These are phyloP conservation scores for Candida ipomoeae DNA, from an alignment of 805 yeast genomes.

Conservation along the genomic window DNA sequence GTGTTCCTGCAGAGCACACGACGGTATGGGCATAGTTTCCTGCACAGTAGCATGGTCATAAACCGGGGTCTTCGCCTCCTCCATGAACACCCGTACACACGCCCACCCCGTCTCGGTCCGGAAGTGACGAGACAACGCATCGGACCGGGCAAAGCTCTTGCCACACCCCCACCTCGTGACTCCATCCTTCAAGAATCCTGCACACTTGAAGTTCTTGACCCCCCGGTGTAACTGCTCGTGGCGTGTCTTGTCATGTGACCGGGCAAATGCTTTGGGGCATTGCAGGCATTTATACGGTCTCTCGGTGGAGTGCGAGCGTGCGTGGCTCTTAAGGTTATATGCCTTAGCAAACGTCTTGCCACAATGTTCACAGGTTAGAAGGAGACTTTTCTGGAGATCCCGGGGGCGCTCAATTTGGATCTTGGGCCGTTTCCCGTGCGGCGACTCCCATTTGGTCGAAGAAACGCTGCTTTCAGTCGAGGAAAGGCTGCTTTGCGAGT, in stretches of 20 bases:
- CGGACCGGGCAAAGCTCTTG: constrained; percentile 68
- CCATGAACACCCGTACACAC: constrained; percentile 63
- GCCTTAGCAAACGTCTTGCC: constrained; percentile 46
- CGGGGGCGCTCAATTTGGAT: neutral
- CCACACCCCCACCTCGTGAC: constrained; percentile 71
- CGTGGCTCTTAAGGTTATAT: constrained; percentile 47
- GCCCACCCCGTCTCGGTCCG: constrained; percentile 70
- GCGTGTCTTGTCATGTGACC: constrained; percentile 72
- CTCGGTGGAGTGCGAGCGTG: constrained; percentile 57
- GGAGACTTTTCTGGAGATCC: neutral
- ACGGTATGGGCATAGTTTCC: neutral
- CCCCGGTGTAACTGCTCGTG: constrained; percentile 77
- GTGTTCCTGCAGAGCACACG: neutral
- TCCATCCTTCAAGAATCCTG: constrained; percentile 56
- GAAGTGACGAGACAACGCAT: constrained; percentile 73
- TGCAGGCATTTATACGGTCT: constrained; percentile 63
- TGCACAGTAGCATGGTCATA: neutral
- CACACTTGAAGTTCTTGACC: constrained; percentile 63
- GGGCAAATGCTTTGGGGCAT: constrained; percentile 67
- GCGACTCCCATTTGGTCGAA: too few relatives aligned
- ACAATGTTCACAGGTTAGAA: constrained; percentile 29
- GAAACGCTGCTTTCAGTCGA: too few relatives aligned
- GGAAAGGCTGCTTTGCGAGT: too few relatives aligned
- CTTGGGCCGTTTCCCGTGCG: too few relatives aligned
- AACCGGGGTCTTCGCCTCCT: constrained; percentile 41